phyloP scores from a whole-genome alignment of 805 yeast genomes.

The Candida takata region DNA sequence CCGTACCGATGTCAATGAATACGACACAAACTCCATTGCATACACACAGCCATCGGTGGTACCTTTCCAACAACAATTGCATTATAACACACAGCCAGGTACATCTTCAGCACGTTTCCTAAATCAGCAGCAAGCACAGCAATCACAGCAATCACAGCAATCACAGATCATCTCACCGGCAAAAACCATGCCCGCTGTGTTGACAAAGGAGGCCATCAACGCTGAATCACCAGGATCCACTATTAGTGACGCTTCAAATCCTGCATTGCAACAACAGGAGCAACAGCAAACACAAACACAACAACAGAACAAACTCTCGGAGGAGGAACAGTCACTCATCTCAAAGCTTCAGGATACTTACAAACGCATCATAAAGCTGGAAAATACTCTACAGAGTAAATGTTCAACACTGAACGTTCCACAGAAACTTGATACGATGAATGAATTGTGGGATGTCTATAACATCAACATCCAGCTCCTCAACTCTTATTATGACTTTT shows the following conservation, averaged over 20 bases:
- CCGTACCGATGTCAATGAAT: conserved; percentile 17
- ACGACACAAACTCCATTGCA: conserved; percentile 13
- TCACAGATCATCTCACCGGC: conserved; percentile 1
- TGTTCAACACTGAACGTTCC: conserved; percentile 54
- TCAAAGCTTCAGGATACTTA: conserved; percentile 69
- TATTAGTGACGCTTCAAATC: conserved; percentile 11
- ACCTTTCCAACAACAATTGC: conserved; percentile 2
- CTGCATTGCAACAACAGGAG: conserved; percentile 1
- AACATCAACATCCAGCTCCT: conserved; percentile 58
- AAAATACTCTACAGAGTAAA: conserved; percentile 62
- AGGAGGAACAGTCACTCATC: conserved; percentile 60
- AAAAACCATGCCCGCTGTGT: conserved; percentile 4
- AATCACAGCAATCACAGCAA: conserved; percentile 4
- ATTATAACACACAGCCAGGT: neutral
- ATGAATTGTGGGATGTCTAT: conserved; percentile 66
- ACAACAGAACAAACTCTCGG: conserved; percentile 26
- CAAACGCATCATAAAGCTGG: conserved; percentile 58
- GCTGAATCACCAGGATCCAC: conserved; percentile 19
- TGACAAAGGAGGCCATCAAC: conserved; percentile 9
- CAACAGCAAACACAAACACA: conserved; percentile 8
- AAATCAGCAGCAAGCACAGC: conserved; percentile 4
- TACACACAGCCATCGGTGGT: conserved; percentile 12
- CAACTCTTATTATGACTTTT: conserved; percentile 66
- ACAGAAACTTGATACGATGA: conserved; percentile 45
- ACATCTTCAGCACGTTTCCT: conserved; percentile 1